Base-by-base conservation (phyloP, 306 rosid species). In the Chamaecrista fasciculata region DNA sequence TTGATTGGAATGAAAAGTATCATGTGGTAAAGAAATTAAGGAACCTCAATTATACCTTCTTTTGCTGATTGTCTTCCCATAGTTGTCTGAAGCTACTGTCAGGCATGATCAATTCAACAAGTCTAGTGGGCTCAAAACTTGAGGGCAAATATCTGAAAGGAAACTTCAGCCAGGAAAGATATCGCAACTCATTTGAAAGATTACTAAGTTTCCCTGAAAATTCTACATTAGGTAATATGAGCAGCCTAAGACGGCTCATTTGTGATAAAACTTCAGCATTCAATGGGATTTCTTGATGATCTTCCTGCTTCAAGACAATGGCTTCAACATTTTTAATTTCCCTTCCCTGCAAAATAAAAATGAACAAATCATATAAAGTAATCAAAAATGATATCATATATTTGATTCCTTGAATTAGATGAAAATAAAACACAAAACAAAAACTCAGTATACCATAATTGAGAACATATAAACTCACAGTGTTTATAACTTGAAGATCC, bases 151-250 rank as follows among this genome's bases (percentile, higher is more conserved):
- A 2, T 4, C 9, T 68, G 33, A 76, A 69, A 10, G 80, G 75
- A 61, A 39, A 76, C 0, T 1, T 0, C 0, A 0, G 6, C 80
- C 75, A 76, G 14, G 71, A 52, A 49, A 76, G 14, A 51, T 46
- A 33, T 40, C 57, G 60, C 8, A 76, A 61, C 70, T 76, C 21
- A 2, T 40, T 60, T n/a, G 75, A 76, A 42, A 68, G 64, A 42
- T 1, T 9, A 28, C 4, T 3, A 0, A 76, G 64, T 10, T 11
- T 75, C 61, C 70, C 80, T 4, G 10, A 56, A 56, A 33, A 4
- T 2, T 9, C 2, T 1, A 14, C 58, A 4, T 5, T 2, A 4
- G 26, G 0, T 6, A 68, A 2, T 6, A 50, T 60, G 50, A 76
- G 47, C 26, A 75, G 23, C 60, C 56, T 49, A 62, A 75, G 74